Conservation (phyloP, 306 rosid genomes). For the Cucumis cinereus region DNA sequence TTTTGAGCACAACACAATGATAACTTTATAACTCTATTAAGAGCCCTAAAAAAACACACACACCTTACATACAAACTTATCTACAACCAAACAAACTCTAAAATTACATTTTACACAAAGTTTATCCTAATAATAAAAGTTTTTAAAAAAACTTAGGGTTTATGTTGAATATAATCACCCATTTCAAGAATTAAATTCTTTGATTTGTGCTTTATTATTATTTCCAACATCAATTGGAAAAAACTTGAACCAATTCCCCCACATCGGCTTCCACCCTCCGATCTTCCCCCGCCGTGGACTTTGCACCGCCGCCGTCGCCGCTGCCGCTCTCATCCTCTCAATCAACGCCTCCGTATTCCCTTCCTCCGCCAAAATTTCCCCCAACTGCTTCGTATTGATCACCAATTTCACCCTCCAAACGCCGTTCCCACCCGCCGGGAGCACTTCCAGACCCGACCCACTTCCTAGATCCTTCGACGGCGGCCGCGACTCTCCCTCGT, state of each 20-base stretch:
- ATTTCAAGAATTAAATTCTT: background rate
- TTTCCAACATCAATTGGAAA: background rate
- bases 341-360: slow-evolving; percentile 50
- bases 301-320: slow-evolving; percentile 22
- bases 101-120: background rate
- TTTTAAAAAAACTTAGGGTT: background rate
- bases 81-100: background rate
- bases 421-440: slow-evolving; percentile 41
- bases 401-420: slow-evolving; percentile 56
- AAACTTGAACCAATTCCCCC: background rate
- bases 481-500: background rate
- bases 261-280: background rate
- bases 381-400: slow-evolving; percentile 44
- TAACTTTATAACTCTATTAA: too few relatives aligned
- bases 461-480: slow-evolving; percentile 10
- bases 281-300: slow-evolving; percentile 24
- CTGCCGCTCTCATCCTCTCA: slow-evolving; percentile 61
- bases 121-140: background rate
- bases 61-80: background rate
- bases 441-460: slow-evolving; percentile 39
- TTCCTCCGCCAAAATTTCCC: slow-evolving; percentile 50
- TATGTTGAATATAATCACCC: background rate
- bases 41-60: too few relatives aligned
- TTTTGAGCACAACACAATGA: too few relatives aligned
- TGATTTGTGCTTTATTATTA: background rate